Percentiles rank a stretch among this genome's conserved stretches.
Conservation (phyloP, 2,329 filamentous ascomycete species). For the Microcyclospora pomicola region DNA sequence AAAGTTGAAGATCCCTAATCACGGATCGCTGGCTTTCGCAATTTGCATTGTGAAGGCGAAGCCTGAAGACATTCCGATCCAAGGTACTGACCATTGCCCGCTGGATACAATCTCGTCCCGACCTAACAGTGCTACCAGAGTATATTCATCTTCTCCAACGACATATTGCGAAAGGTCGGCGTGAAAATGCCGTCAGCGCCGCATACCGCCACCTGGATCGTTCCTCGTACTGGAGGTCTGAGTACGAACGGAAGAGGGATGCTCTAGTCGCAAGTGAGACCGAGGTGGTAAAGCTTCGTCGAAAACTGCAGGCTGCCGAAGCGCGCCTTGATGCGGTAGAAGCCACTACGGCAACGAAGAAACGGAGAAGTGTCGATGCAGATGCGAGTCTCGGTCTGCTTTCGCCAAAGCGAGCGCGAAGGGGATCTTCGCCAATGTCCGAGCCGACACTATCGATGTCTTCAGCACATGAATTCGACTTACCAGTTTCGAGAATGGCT, state of each 20-base stretch:
- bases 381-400: slow-evolving; percentile 3
- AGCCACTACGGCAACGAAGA: slow-evolving; percentile 9
- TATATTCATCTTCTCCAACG: not conserved
- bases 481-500: too few relatives aligned
- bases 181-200: slow-evolving; percentile 13
- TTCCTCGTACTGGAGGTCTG: slow-evolving; percentile 25
- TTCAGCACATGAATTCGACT: too few relatives aligned
- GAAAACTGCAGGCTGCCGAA: slow-evolving; percentile 6
- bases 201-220: slow-evolving; percentile 25
- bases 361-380: slow-evolving; percentile 17
- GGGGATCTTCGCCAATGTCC: too few relatives aligned
- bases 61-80: slow-evolving; percentile 20
- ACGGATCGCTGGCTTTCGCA: slow-evolving; percentile 13
- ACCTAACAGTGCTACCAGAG: slow-evolving; percentile 8
- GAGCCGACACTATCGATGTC: too few relatives aligned
- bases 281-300: slow-evolving; percentile 12
- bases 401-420: not conserved
- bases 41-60: slow-evolving; percentile 24
- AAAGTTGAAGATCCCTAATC: slow-evolving; percentile 1
- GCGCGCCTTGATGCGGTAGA: not conserved
- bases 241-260: slow-evolving; percentile 14
- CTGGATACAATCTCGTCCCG: not conserved
- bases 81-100: slow-evolving; percentile 8
- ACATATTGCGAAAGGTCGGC: slow-evolving; percentile 10
- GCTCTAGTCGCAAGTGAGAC: slow-evolving; percentile 8